Percentiles rank a stretch among this genome's conserved stretches.
Evolutionary conservation across 1,139 yeast genomes (phyloP).

Genomic region (Suhomyces kunorum): DNA sequence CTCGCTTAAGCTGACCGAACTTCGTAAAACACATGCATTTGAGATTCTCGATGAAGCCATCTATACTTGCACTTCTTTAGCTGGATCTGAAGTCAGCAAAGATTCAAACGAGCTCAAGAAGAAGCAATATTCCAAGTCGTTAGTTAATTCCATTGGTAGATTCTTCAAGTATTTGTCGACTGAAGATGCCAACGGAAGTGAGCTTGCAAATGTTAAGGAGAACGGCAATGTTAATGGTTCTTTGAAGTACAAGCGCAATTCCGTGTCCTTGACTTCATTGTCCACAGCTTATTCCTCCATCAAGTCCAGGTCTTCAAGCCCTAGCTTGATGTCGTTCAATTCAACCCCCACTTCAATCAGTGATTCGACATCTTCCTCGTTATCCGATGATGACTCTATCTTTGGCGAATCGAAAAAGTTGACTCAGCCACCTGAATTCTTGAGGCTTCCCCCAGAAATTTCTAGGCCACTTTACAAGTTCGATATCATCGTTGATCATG

Average conservation of each 20-base stretch:
- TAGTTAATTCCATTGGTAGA: constrained; percentile 41
- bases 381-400: constrained; percentile 32
- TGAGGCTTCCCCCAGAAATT: constrained; percentile 48
- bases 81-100: constrained; percentile 19
- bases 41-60: constrained; percentile 79
- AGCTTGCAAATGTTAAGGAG: constrained; percentile 7
- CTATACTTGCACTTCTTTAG: constrained; percentile 53
- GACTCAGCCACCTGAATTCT: constrained; percentile 48
- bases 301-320: constrained; percentile 45
- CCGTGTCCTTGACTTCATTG: constrained; percentile 43
- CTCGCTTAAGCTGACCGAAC: constrained; percentile 32
- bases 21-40: constrained; percentile 59
- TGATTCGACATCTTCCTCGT: constrained; percentile 37
- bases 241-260: constrained; percentile 25
- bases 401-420: constrained; percentile 4
- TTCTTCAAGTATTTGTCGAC: constrained; percentile 39
- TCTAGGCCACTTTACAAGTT: constrained; percentile 49
- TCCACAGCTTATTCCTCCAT: constrained; percentile 36
- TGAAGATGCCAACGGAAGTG: constrained; percentile 25
- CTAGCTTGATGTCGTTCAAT: constrained; percentile 44
- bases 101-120: constrained; percentile 6
- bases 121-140: constrained; percentile 24
- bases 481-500: constrained; percentile 49
- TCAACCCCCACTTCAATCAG: constrained; percentile 45
- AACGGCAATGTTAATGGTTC: constrained; percentile 10